These are phyloP conservation scores for Phalaenopsis aphrodite DNA, from an alignment of 106 monocot genomes.

Conservation along the genomic window DNA sequence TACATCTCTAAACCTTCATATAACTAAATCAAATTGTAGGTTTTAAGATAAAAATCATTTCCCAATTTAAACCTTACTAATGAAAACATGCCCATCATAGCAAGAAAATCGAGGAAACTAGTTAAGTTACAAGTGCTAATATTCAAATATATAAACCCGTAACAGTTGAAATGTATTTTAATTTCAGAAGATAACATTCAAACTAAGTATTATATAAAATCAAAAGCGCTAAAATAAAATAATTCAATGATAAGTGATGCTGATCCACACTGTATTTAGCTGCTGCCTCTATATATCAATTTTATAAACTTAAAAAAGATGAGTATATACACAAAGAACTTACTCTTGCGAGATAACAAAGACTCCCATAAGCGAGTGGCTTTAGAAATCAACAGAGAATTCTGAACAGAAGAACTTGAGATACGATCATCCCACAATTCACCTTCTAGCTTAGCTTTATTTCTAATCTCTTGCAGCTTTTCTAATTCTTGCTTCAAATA, in stretches of 20 bases:
- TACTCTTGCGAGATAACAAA: conserved; percentile 81
- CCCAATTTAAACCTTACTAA: background rate
- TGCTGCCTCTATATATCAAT: background rate
- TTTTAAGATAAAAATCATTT: background rate
- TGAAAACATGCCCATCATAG: background rate
- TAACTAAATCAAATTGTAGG: too few species aligned
- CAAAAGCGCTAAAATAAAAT: too few species aligned
- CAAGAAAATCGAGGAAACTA: background rate
- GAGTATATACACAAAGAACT: conserved; percentile 10
- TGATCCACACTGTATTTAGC: too few species aligned
- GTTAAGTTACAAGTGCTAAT: background rate
- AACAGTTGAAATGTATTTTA: background rate
- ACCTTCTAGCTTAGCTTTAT: conserved; percentile 79
- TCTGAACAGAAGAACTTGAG: conserved; percentile 58
- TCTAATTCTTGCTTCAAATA: conserved; percentile 96
- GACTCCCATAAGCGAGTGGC: conserved; percentile 96
- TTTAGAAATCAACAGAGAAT: conserved; percentile 74
- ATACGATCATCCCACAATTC: conserved; percentile 88
- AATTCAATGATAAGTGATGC: too few species aligned
- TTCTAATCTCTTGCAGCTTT: conserved; percentile 86
- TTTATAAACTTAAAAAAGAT: background rate
- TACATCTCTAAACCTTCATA: too few species aligned
- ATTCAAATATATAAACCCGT: background rate
- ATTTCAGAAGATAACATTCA: background rate
- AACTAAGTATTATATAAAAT: too few species aligned